Percentiles rank a stretch among this genome's conserved stretches.
These are phyloP conservation scores for Coleophoma eucalyptorum DNA, from an alignment of 2,329 filamentous ascomycete species.

Conservation along the genomic window DNA sequence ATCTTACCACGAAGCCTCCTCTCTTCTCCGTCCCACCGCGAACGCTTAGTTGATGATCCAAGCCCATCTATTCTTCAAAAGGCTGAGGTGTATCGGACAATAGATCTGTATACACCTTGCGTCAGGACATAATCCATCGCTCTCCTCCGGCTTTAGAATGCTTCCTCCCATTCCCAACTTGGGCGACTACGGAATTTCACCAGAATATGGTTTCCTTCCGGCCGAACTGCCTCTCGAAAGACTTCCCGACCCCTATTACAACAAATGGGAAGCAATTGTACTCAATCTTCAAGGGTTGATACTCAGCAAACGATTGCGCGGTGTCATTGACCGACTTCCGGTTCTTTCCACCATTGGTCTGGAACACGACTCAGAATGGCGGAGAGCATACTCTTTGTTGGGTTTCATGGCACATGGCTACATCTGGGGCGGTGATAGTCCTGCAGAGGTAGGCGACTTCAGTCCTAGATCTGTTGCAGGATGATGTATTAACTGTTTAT, in stretches of 20 bases:
- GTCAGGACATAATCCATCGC: conserved; percentile 41
- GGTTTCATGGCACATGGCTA: conserved; percentile 93
- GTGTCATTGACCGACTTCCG: conserved; percentile 75
- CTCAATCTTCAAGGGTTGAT: conserved; percentile 85
- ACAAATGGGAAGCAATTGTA: conserved; percentile 86
- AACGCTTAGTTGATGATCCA: conserved; percentile 14
- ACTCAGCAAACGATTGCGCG: conserved; percentile 77
- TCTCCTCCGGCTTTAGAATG: conserved; percentile 30
- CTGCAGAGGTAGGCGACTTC: conserved; percentile 56
- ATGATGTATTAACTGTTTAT: conserved; percentile 9
- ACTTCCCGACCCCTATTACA: conserved; percentile 87
- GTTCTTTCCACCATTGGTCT: conserved; percentile 80
- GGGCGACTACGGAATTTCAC: conserved; percentile 76
- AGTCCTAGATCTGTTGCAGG: background rate
- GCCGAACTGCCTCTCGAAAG: conserved; percentile 72
- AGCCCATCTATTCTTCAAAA: conserved; percentile 28
- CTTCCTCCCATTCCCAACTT: conserved; percentile 58
- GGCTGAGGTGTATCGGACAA: conserved; percentile 60
- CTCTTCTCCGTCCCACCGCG: background rate
- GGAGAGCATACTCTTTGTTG: conserved; percentile 84
- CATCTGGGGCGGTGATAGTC: conserved; percentile 89
- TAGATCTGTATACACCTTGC: conserved; percentile 60
- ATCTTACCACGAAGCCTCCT: conserved; percentile 1
- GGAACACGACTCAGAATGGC: conserved; percentile 84
- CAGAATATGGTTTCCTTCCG: conserved; percentile 82